Base-by-base conservation (phyloP, 176 grass and related monocot species). In the Carex myosuroides region DNA sequence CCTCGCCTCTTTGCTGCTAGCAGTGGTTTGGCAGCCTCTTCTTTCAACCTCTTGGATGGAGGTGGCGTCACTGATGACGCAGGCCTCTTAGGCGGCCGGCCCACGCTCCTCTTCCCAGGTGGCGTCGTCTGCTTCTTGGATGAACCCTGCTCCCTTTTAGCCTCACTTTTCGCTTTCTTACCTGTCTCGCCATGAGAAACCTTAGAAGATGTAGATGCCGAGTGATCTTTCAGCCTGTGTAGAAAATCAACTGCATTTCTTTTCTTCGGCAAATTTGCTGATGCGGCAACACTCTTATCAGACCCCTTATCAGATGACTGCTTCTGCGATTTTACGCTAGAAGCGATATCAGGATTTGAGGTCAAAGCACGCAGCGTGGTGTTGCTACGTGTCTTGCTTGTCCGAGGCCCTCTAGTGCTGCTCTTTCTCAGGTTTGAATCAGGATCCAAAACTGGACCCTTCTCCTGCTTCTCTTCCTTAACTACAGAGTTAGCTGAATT, bases 241-340 rank as follows among this genome's bases (percentile, higher is more conserved):
- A 97, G 85, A 68, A 97, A 97, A 81, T 92, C 70, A 50, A 89
- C 90, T 1, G 95, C 95, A 11, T 87, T 91, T 5, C 90, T 84
- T 83, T 94, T 97, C 81, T 92, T 97, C 1, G 83, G 81, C 0
- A 86, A 52, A 22, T 79, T 81, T 0, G 71, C 60, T 0, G 84
- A 24, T 17, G 86, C 39, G 0, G 65, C 83, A 1, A 35, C 20
- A 22, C 75, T 60, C 3, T 85, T 80, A 0, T 64, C 64, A 6
- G 55, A 26, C 7, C 82, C 92, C 81, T 94, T 94, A 2, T 94
- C 92, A 6, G 85, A 60, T 20, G 26, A 55, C 35, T 18, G 52
- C 53, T 92, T 87, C 22, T 21, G 81, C 0, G 54, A 52, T 79
- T 85, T 97, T 8, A 83, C 68, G 32, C 63, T 88, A 14, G 89